These are phyloP conservation scores for Cladorrhinum sp. DNA, from an alignment of 2,329 filamentous ascomycete genomes.

Conservation along the genomic window DNA sequence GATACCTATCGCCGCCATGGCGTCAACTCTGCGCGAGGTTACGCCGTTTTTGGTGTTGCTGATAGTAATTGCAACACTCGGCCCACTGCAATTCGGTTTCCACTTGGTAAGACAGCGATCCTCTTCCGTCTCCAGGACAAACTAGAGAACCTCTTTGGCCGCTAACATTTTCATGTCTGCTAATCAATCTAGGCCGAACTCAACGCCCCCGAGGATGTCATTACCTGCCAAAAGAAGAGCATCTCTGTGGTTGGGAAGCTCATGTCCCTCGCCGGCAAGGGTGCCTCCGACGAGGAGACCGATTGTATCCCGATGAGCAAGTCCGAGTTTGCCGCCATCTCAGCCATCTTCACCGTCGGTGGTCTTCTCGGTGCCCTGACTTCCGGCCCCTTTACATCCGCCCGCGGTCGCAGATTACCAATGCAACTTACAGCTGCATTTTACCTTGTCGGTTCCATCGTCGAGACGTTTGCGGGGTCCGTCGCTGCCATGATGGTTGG, in stretches of 20 bases:
- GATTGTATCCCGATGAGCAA: slow-evolving; percentile 88
- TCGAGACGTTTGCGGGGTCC: slow-evolving; percentile 69
- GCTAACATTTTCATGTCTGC: slow-evolving; percentile 13
- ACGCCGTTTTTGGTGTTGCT: slow-evolving; percentile 77
- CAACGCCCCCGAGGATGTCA: slow-evolving; percentile 90
- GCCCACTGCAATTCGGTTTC: slow-evolving; percentile 90
- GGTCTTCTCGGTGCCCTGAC: slow-evolving; percentile 79
- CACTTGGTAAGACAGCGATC: slow-evolving; percentile 63
- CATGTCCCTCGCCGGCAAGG: slow-evolving; percentile 27
- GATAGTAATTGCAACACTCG: slow-evolving; percentile 73
- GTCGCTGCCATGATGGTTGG: slow-evolving; percentile 69
- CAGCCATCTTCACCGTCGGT: slow-evolving; percentile 87
- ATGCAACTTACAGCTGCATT: slow-evolving; percentile 76
- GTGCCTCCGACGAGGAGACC: slow-evolving; percentile 50
- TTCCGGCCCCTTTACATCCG: slow-evolving; percentile 75
- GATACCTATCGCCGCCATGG: slow-evolving; percentile 17
- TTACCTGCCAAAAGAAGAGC: slow-evolving; percentile 71
- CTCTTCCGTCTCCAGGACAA: not conserved
- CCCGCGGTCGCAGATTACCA: slow-evolving; percentile 68
- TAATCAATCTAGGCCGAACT: slow-evolving; percentile 68
- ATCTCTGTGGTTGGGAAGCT: slow-evolving; percentile 31
- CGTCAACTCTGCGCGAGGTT: slow-evolving; percentile 40
- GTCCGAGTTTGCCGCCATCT: slow-evolving; percentile 78
- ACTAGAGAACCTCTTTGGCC: slow-evolving; percentile 5
- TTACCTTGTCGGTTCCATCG: slow-evolving; percentile 70